Percentiles rank a stretch among this genome's conserved stretches.
phyloP scores from a whole-genome alignment of 345 rosid species.

The Eucalyptus polyanthemos region DNA sequence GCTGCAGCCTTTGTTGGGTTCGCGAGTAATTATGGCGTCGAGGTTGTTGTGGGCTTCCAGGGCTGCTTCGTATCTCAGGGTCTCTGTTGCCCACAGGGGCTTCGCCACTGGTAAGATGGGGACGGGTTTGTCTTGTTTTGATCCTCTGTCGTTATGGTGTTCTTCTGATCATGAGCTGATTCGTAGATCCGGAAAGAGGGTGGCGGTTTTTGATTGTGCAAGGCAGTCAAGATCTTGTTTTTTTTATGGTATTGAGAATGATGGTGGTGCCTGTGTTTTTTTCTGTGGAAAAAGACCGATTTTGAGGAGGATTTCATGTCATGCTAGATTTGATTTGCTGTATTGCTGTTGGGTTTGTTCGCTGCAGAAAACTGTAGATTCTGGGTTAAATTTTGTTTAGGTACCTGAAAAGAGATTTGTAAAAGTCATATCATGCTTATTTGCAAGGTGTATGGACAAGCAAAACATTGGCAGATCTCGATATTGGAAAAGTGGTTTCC shows the following conservation, averaged over 20 bases:
- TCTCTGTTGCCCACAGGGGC: constrained; percentile 60
- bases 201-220: neutral
- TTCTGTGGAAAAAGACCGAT: neutral
- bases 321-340: neutral
- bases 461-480: neutral
- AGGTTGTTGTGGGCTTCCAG: constrained; percentile 83
- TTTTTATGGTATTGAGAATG: neutral
- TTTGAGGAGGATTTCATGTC: neutral
- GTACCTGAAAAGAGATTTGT: neutral
- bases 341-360: neutral
- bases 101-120: constrained; percentile 52
- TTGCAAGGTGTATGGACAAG: neutral
- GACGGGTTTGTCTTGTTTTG: neutral
- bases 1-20: neutral
- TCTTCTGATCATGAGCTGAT: neutral
- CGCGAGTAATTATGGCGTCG: constrained; percentile 38
- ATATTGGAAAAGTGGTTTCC: neutral
- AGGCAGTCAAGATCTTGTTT: neutral
- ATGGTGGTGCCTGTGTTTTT: neutral
- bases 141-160: neutral
- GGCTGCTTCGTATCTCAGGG: constrained; percentile 81
- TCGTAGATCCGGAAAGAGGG: neutral
- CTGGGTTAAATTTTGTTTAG: neutral
- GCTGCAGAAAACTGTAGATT: neutral
- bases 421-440: neutral